Conservation (phyloP, 495 filamentous ascomycete genomes). For the Parmelia sp. region DNA sequence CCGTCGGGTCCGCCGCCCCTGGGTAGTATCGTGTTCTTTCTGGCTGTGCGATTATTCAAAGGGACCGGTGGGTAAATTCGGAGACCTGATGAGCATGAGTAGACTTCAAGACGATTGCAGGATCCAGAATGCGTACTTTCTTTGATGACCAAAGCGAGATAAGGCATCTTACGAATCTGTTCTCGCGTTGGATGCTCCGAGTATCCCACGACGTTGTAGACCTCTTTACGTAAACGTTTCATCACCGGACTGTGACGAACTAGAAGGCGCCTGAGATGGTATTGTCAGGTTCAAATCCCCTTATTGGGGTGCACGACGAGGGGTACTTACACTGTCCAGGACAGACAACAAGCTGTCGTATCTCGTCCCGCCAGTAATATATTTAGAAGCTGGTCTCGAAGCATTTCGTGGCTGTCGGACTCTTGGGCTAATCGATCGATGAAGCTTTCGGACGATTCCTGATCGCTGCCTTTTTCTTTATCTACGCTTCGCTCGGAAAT, state of each 20-base stretch:
- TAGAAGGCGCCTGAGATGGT: conserved; percentile 25
- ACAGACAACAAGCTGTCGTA: conserved; percentile 48
- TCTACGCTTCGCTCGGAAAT: conserved; percentile 27
- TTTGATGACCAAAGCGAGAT: conserved; percentile 40
- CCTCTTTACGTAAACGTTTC: conserved; percentile 26
- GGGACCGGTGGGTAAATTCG: conserved; percentile 70
- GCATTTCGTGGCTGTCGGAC: conserved; percentile 27
- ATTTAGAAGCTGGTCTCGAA: conserved; percentile 52
- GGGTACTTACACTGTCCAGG: conserved; percentile 34
- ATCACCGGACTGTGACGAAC: conserved; percentile 29
- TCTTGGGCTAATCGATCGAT: conserved; percentile 30
- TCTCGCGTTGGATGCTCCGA: conserved; percentile 28
- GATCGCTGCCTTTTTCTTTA: conserved; percentile 1
- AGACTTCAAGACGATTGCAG: conserved; percentile 1
- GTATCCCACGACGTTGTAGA: conserved; percentile 28
- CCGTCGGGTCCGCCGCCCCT: conserved; percentile 65
- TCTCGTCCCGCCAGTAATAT: conserved; percentile 57
- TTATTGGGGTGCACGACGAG: neutral
- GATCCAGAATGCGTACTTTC: conserved; percentile 29
- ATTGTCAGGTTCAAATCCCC: conserved; percentile 30
- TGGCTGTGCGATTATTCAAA: conserved; percentile 63
- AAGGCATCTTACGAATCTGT: conserved; percentile 36
- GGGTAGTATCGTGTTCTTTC: conserved; percentile 64
- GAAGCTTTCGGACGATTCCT: conserved; percentile 21
- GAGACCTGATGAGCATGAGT: conserved; percentile 25